These are phyloP conservation scores for Microthlaspi erraticum DNA, from an alignment of 345 rosid genomes.

Conservation along the genomic window DNA sequence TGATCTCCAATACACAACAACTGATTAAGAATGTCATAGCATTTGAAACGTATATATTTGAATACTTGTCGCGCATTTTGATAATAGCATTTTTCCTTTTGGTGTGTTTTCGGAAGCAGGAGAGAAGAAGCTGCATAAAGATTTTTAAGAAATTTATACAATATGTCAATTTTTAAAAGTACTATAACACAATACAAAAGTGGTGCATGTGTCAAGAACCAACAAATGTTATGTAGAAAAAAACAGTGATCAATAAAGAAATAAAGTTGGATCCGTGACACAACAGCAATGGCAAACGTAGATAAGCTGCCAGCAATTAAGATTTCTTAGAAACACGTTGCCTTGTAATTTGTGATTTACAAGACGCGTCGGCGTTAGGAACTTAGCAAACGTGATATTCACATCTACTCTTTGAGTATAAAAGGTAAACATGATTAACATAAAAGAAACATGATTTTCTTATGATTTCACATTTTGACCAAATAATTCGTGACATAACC, in stretches of 20 bases:
- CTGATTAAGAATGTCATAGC: constrained; percentile 5
- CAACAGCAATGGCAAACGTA: constrained; percentile 18
- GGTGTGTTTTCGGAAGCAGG: neutral
- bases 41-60: neutral
- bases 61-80: neutral
- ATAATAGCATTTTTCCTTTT: neutral
- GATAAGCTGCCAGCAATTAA: constrained; percentile 32
- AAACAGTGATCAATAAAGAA: neutral
- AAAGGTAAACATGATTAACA: neutral
- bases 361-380: constrained; percentile 14
- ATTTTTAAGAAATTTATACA: neutral
- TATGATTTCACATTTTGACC: neutral
- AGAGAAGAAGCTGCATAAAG: neutral
- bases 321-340: constrained; percentile 34
- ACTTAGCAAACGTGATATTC: constrained; percentile 19
- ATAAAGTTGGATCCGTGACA: constrained; percentile 36
- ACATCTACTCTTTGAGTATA: neutral
- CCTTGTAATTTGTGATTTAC: constrained; percentile 21
- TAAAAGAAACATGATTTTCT: neutral
- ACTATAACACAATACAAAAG: neutral
- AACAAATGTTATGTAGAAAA: constrained; percentile 18
- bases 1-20: neutral
- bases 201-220: constrained; percentile 2
- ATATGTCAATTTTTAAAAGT: neutral
- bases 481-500: neutral